These are phyloP conservation scores for Phenoliferia sp. DNA, from an alignment of 1,284 basidiomycete genomes.

Conservation along the genomic window DNA sequence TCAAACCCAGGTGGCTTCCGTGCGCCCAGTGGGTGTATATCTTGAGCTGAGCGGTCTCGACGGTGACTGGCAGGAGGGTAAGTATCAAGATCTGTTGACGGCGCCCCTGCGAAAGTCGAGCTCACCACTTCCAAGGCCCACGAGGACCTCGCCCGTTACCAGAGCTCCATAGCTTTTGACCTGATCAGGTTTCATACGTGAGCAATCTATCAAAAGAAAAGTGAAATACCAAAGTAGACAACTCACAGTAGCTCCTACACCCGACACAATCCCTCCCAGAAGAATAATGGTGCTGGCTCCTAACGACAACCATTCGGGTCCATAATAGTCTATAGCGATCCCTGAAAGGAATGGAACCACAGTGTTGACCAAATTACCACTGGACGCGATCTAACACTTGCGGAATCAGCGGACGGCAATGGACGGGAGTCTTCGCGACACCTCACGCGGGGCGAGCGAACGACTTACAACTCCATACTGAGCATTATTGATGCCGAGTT, in stretches of 20 bases:
- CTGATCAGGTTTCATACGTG: no score
- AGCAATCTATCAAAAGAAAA: no score
- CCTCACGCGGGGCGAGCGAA: no score
- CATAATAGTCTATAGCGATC: constrained; percentile 46
- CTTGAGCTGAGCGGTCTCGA: constrained; percentile 38
- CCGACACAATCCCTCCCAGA: constrained; percentile 39
- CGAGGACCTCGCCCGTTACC: constrained; percentile 36
- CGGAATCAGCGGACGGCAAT: background rate
- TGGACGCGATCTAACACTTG: constrained; percentile 37
- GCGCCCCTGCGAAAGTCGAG: background rate
- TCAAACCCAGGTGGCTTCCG: constrained; percentile 24
- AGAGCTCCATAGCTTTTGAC: constrained; percentile 23
- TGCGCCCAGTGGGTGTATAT: constrained; percentile 34
- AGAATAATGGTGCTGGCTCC: constrained; percentile 37
- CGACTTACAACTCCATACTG: constrained; percentile 41
- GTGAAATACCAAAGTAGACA: no score
- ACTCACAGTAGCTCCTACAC: constrained; percentile 23
- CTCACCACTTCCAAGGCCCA: background rate
- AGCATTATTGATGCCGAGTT: constrained; percentile 44
- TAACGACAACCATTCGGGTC: constrained; percentile 28
- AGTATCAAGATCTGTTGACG: constrained; percentile 35
- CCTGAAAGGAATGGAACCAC: constrained; percentile 46
- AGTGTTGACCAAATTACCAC: constrained; percentile 44
- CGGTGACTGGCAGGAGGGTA: constrained; percentile 29
- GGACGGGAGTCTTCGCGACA: background rate